Evolutionary conservation across 1,284 basidiomycete genomes (phyloP), one percentile per base, ranked within the genome.

Genomic region (Hypsizygus ulmarius): DNA sequence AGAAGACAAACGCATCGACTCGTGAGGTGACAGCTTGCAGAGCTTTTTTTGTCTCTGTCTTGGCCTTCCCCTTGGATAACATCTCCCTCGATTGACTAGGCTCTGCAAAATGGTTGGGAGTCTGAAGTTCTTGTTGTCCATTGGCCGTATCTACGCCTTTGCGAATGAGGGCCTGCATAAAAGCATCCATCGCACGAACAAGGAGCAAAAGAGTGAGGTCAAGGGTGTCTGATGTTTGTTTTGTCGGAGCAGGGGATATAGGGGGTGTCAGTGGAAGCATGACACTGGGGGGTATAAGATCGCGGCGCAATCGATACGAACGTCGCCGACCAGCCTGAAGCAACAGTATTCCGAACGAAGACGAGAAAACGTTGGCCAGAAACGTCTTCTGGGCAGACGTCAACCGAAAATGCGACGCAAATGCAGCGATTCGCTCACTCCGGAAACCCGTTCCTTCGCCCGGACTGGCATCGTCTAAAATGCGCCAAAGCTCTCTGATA

Each of bases 1-100:
- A 90, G 57, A 90, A 90, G 5, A 84, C 66, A 14, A 87, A 56
- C 0, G 82, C 81, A 58, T 90, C 87, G 15, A 87, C 59, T 36
- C 70, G 72, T 0, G 73, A 75, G 0, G 75, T 72, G 21, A 25
- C 21, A 25, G 21, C 7, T 7, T 7, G 21, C 48, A 77, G 46
- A 10, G 43, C 55, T 21, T 64, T 65, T 49, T 63, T 53, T 45
- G 47, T 45, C 40, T 59, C 37, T 46, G 55, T 57, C 33, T 42
- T 57, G 35, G 42, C 28, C 39, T 58, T 57, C 42, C 59, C 54
- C 42, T 58, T 59, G 34, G 52, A 50, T 34, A 57, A 35, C 37
- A 56, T 54, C 9, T 59, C 56, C 19, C 33, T 41, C 33, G 12
- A 16, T 16, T n/a, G 18, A 9, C 38, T 11, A 21, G 39, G 14